A percentile compares a stretch with the other conserved stretches of the same genome.
Conservation (phyloP, 1,139 yeast species). For the Pneumocystis canis region DNA sequence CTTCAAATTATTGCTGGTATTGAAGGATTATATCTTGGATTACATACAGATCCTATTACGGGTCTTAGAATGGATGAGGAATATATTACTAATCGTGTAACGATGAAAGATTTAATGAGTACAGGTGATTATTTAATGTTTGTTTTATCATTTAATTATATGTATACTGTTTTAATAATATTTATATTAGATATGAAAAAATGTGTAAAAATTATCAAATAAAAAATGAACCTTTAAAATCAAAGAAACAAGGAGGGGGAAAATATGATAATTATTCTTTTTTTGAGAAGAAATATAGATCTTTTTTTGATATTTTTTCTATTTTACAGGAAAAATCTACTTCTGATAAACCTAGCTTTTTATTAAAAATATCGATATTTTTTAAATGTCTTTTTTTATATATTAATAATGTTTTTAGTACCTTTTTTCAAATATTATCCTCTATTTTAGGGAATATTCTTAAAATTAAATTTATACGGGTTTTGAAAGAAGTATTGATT, state of each 20-base stretch:
- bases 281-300: background rate
- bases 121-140: background rate
- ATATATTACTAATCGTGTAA: slow-evolving; percentile 15
- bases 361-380: background rate
- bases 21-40: slow-evolving; percentile 20
- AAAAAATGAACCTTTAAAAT: background rate
- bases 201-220: background rate
- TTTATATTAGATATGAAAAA: background rate
- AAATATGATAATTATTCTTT: background rate
- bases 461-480: background rate
- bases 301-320: background rate
- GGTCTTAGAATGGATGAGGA: slow-evolving; percentile 22
- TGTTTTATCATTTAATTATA: background rate
- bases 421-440: background rate
- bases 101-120: slow-evolving; percentile 6
- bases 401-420: background rate
- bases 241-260: background rate
- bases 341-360: background rate
- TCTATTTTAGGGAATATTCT: background rate
- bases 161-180: too few relatives aligned
- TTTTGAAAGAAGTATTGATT: background rate
- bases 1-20: slow-evolving; percentile 25
- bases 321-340: background rate
- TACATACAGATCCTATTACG: slow-evolving; percentile 21
- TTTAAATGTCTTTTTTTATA: background rate